Evolutionary conservation across 2,329 filamentous ascomycete genomes (phyloP).

Genomic region (Tothia fuscella): DNA sequence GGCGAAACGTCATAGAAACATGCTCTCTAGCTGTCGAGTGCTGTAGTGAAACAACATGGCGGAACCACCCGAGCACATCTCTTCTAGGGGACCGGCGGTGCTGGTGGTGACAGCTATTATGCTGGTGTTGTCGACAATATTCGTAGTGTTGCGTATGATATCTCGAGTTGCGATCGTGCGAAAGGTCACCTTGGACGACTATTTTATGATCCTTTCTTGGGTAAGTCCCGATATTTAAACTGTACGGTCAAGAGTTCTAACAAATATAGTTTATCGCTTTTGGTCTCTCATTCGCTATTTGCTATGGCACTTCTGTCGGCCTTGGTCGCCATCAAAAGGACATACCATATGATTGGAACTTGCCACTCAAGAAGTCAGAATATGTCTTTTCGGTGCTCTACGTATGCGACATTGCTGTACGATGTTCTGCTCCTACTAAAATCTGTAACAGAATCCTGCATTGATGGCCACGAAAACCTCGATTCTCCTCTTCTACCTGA

Average conservation of each 20-base stretch:
- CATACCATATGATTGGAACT: slow-evolving; percentile 39
- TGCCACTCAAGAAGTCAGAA: slow-evolving; percentile 43
- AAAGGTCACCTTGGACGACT: slow-evolving; percentile 64
- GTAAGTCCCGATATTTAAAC: slow-evolving; percentile 21
- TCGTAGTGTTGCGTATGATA: slow-evolving; percentile 62
- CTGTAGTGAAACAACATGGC: slow-evolving; percentile 3
- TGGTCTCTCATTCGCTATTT: slow-evolving; percentile 55
- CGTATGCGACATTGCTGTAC: slow-evolving; percentile 24
- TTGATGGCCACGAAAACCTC: slow-evolving; percentile 87
- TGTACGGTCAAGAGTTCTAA: not conserved
- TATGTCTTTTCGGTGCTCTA: slow-evolving; percentile 52
- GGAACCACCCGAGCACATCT: not conserved
- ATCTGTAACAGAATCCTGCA: slow-evolving; percentile 57
- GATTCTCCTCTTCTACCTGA: slow-evolving; percentile 83
- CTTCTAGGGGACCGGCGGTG: slow-evolving; percentile 44
- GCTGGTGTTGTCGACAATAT: slow-evolving; percentile 57
- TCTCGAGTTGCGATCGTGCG: slow-evolving; percentile 63
- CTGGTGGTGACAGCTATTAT: slow-evolving; percentile 60
- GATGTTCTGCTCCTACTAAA: slow-evolving; percentile 1
- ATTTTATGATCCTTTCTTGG: slow-evolving; percentile 72
- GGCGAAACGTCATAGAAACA: not conserved
- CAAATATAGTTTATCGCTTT: slow-evolving; percentile 41
- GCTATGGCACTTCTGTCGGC: slow-evolving; percentile 50
- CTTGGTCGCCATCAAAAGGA: slow-evolving; percentile 56
- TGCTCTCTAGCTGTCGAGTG: not conserved